Evolutionary conservation across 129 eudicot genomes (phyloP).

Genomic region (Flaveria robusta): DNA sequence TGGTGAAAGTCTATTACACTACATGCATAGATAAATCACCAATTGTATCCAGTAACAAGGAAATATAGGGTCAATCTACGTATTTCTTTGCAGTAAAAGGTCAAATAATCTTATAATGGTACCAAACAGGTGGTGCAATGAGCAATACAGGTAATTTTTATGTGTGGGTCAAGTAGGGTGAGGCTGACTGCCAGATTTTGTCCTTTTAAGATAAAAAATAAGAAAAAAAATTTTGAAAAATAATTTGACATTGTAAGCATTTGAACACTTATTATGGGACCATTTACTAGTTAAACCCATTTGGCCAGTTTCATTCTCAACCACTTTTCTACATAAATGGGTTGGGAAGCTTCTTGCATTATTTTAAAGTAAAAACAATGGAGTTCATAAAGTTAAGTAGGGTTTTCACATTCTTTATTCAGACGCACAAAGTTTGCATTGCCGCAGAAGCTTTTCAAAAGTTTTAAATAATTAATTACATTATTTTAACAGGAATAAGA

Average conservation of each 20-base stretch:
- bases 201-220: background rate
- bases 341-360: conserved; percentile 6
- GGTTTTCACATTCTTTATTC: background rate
- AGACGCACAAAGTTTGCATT: too few species aligned
- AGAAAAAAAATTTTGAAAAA: background rate
- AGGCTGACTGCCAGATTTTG: background rate
- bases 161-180: background rate
- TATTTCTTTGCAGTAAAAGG: background rate
- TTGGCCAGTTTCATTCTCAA: background rate
- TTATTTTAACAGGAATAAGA: background rate
- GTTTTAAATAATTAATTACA: background rate
- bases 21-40: too few species aligned
- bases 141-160: background rate
- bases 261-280: background rate
- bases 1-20: too few species aligned
- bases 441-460: background rate
- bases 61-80: background rate
- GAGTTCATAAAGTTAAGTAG: background rate
- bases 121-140: background rate
- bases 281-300: background rate
- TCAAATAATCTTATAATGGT: background rate
- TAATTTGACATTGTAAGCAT: background rate
- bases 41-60: background rate
- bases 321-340: background rate
- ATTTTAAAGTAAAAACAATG: background rate